Evolutionary conservation across 2,329 filamentous ascomycete genomes (phyloP).

Genomic region (Zasmidium citrigriseum): DNA sequence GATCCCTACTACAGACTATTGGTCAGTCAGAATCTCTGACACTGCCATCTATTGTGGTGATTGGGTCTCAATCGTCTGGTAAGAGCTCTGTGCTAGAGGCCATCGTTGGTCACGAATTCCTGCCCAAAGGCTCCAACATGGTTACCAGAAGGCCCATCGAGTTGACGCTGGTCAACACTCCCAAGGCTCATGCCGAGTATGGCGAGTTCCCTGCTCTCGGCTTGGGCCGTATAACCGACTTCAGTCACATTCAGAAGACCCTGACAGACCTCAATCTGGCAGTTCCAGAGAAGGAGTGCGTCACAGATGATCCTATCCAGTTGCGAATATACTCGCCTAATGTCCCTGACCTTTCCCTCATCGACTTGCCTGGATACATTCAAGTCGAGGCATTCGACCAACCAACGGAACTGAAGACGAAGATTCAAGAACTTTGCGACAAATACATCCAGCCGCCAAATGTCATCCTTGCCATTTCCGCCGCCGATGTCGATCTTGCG

Average conservation of each 20-base stretch:
- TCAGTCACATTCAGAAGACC: constrained; percentile 86
- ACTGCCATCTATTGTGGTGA: constrained; percentile 96
- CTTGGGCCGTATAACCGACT: constrained; percentile 86
- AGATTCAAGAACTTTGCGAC: constrained; percentile 93
- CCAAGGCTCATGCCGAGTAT: constrained; percentile 82
- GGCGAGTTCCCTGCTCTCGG: constrained; percentile 94
- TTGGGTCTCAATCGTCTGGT: constrained; percentile 95
- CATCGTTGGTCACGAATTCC: constrained; percentile 95
- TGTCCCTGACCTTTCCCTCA: constrained; percentile 91
- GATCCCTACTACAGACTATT: constrained; percentile 85
- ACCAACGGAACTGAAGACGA: constrained; percentile 87
- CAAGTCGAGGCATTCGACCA: constrained; percentile 92
- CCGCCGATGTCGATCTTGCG: constrained; percentile 93
- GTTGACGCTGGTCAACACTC: constrained; percentile 92
- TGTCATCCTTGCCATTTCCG: constrained; percentile 94
- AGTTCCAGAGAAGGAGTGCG: constrained; percentile 86
- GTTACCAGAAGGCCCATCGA: constrained; percentile 95
- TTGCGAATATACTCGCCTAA: constrained; percentile 93
- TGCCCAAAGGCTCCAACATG: constrained; percentile 99
- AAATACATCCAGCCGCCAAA: constrained; percentile 98
- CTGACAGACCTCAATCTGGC: constrained; percentile 93
- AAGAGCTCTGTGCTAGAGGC: constrained; percentile 97
- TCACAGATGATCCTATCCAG: constrained; percentile 95
- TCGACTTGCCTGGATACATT: constrained; percentile 96
- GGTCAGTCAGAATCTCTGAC: constrained; percentile 88